Evolutionary conservation across 495 filamentous ascomycete genomes (phyloP), one percentile per base, ranked within the genome.

Genomic region (Annulohypoxylon stygium): DNA sequence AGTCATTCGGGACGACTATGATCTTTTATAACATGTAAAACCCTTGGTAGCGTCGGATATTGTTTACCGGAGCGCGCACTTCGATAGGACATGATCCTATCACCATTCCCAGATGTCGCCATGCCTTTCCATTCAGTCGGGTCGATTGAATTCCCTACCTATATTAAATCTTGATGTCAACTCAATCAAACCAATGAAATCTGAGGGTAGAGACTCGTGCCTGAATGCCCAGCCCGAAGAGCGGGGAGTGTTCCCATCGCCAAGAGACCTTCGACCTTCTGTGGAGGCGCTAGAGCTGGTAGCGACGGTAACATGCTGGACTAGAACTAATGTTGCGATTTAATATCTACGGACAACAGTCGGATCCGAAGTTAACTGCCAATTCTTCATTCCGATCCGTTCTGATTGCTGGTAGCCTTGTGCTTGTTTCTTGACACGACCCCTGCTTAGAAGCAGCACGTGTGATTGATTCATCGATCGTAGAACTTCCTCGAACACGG

Each of bases 141-240:
- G 59, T 18, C 59, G 41, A 48, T 33, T 10, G 37, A n/a, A 16
- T 30, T 12, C 25, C 23, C 37, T n/a, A n/a, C 39, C 10, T n/a
- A 61, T 25, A 7, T 45, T 16, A 33, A 47, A 48, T 48, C 9
- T 34, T 33, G 59, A 59, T n/a, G 20, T 43, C 12, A 18, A 61
- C 12, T 18, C 30, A 2, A 4, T 10, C 14, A 39, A 18, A 48
- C 59, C 59, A 61, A 61, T 61, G 16, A 34, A 25, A 61, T 2
- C 4, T 34, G 37, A 47, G 25, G 9, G 26, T 20, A 45, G 59
- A 34, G 30, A 61, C 59, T 61, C 59, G 59, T 61, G 59, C 59
- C 59, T 61, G 59, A 14, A 33, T 23, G 23, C 59, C 59, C 11
- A 48, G 41, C 25, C 59, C 25, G 30, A 34, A 48, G 37, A 48